Percentiles rank a stretch among this genome's conserved stretches.
Evolutionary conservation across 371 early-diverging fungal species (phyloP).

Genomic region (Syncephalastrum monosporum): DNA sequence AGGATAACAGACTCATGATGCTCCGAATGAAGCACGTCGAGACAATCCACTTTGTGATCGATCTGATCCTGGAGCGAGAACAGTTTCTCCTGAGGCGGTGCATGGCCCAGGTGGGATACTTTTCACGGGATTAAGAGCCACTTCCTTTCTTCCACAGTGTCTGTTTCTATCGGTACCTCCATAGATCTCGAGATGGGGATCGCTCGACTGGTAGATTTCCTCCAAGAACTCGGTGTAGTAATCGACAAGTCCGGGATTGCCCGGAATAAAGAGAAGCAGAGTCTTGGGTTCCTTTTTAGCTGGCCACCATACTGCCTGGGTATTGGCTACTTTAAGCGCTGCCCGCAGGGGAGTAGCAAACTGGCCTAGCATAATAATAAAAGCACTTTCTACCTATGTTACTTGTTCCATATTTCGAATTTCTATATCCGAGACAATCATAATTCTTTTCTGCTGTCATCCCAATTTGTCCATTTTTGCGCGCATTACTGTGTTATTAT

Average conservation of each 20-base stretch:
- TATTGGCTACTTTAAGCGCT: conserved; percentile 50
- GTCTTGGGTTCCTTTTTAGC: conserved; percentile 30
- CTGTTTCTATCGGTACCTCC: conserved; percentile 39
- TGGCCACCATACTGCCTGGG: conserved; percentile 59
- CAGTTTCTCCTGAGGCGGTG: conserved; percentile 28
- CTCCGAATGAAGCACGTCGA: conserved; percentile 50
- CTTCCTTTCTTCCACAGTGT: background rate
- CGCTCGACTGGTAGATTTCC: conserved; percentile 33
- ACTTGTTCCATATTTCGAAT: too few relatives aligned
- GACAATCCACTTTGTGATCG: conserved; percentile 62
- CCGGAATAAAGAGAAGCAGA: conserved; percentile 58
- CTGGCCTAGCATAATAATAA: too few relatives aligned
- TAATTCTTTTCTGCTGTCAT: too few relatives aligned
- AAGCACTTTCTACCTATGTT: too few relatives aligned
- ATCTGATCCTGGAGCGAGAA: conserved; percentile 65
- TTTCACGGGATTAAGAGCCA: background rate
- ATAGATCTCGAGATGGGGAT: conserved; percentile 47
- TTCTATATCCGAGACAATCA: too few relatives aligned
- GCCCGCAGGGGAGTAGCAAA: conserved; percentile 38
- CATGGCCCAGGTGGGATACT: conserved; percentile 63
- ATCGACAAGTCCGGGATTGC: conserved; percentile 74
- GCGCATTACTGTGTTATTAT: too few relatives aligned
- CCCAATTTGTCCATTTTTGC: too few relatives aligned
- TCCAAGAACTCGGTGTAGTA: conserved; percentile 68
- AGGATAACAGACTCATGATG: conserved; percentile 50